Base-by-base conservation (phyloP, 495 filamentous ascomycete species). In the Tirmania nivea region DNA sequence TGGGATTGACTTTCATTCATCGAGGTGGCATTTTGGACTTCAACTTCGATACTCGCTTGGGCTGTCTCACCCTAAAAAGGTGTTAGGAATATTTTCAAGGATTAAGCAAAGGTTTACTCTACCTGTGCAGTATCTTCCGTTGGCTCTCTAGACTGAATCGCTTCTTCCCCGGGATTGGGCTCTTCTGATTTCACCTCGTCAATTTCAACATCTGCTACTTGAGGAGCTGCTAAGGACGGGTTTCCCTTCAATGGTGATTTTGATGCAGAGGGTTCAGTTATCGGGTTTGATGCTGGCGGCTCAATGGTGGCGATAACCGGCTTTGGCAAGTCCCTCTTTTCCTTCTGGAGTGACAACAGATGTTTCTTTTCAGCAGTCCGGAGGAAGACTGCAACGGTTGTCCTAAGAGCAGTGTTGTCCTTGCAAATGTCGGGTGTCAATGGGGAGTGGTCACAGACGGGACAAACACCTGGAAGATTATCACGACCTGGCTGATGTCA, bases 381-480 rank as follows among this genome's bases (percentile, higher is more conserved):
- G 21, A 99, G 68, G 60, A 92, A 96, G 2, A 87, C 86, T 57
- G 81, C 81, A 51, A 95, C 80, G 1, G 90, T 96, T 2, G 80
- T 86, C 54, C 90, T 79, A 12, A 96, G 72, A 34, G 79, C 76
- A 65, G 90, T 94, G 65, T 94, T 83, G 7, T 86, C 77, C 57
- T 81, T 88, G 72, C 87, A 94, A 57, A 89, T 79, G 55, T 86
- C 84, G 14, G 78, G 75, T 8, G 84, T 81, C 34, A 96, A 73
- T 0, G 90, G 90, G 20, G 77, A 76, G 60, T 99, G 90, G 49
- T 85, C 80, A 75, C 90, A 99, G 52, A 95, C 83, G 3, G 90
- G 89, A 58, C 90, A 99, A 35, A 80, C 78, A 19, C 82, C 76
- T 14, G 83, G 78, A 16, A 93, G 72, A 34, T 78, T 81, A 9